A percentile compares a stretch with the other conserved stretches of the same genome.
These are phyloP conservation scores for Amphibolis antarctica DNA, from an alignment of 106 monocot genomes.

Conservation along the genomic window DNA sequence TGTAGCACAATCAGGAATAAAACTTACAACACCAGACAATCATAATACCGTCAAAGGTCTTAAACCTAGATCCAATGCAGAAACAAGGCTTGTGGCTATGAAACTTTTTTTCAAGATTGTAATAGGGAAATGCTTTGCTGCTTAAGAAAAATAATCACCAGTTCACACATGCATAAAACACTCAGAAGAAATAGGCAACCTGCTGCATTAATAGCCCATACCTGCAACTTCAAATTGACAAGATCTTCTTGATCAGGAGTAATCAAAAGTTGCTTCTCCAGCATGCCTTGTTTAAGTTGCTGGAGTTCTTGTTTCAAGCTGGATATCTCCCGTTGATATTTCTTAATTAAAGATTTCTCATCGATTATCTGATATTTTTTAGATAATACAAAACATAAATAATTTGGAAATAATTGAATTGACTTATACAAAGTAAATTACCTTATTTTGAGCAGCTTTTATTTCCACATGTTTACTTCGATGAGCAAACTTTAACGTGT, in stretches of 20 bases:
- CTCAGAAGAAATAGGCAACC: background rate
- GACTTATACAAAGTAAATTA: slow-evolving; percentile 7
- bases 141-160: too few relatives aligned
- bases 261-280: slow-evolving; percentile 42
- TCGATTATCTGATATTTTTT: slow-evolving; percentile 65
- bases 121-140: too few relatives aligned
- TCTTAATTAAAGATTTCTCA: slow-evolving; percentile 97
- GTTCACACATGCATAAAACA: background rate
- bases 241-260: slow-evolving; percentile 74
- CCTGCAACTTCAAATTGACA: slow-evolving; percentile 87
- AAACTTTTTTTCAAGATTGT: too few relatives aligned
- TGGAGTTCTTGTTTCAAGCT: slow-evolving; percentile 78
- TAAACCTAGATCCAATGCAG: too few relatives aligned
- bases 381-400: background rate
- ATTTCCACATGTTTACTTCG: slow-evolving; percentile 92
- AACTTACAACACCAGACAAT: too few relatives aligned
- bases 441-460: slow-evolving; percentile 95
- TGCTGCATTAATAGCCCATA: slow-evolving; percentile 6
- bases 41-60: too few relatives aligned
- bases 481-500: slow-evolving; percentile 94
- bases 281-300: slow-evolving; percentile 77
- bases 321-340: slow-evolving; percentile 88
- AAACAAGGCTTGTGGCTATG: too few relatives aligned
- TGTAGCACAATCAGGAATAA: too few relatives aligned
- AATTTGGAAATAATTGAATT: background rate